Base-by-base conservation (phyloP, 2,329 filamentous ascomycete genomes). In the Apiospora koreana region DNA sequence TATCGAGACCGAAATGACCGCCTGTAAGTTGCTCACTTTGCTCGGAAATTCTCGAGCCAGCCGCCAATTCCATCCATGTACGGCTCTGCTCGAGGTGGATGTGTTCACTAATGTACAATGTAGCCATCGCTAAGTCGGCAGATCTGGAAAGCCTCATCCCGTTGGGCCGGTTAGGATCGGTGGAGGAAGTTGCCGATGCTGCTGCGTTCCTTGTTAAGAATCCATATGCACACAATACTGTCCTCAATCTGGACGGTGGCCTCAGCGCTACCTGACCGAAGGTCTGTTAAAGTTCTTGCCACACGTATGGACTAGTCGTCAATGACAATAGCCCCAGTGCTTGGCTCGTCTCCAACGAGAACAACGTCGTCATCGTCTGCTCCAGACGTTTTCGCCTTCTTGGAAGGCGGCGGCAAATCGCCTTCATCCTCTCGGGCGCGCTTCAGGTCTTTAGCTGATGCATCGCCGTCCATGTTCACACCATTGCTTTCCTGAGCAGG, bases 161-260 rank as follows among this genome's bases (percentile, higher is more conserved):
- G 1, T 78, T 88, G 21, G 82, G 83, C 41, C 89, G 94, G 41
- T 89, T 95, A 73, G 94, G 93, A 21, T 82, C 83, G 43, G 84
- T 87, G 9, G 85, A 88, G 35, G 94, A 97, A 79, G 88, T 97
- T 42, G 94, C 94, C n/a, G 90, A 95, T 77, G 94, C 94, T 69
- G 93, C 92, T 65, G 78, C 92, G 38, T 97, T 97, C 79, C 86
- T 97, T 21, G 92, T 89, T 41, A 86, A 86, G 65, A 97, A 96
- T 80, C 83, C 88, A 72, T 97, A 95, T 81, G 93, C 94, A 69
- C 95, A 95, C 79, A 97, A 97, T 74, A 96, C 93, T 79, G 86
- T 95, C 67, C 85, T 97, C 68, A 96, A 95, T 79, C 85, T 97
- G 38, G 94, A 97, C 80, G 94, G 94, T 21, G 94, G 94, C 1